phyloP scores from a whole-genome alignment of 345 rosid genomes.

The Gossypium longicalyx region DNA sequence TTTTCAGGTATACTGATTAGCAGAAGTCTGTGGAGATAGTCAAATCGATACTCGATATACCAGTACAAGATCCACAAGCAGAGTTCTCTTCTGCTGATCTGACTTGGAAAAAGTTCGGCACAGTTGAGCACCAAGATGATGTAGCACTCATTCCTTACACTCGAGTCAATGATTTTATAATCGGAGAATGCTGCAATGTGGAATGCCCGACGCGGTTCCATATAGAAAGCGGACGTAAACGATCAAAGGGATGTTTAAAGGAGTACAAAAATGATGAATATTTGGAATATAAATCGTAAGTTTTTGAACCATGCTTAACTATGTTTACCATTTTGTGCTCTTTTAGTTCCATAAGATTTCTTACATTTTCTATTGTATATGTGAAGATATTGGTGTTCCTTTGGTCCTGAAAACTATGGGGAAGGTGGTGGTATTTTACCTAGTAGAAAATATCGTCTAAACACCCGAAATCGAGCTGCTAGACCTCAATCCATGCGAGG shows the following conservation, averaged over 20 bases:
- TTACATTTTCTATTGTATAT: background rate
- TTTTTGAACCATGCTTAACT: background rate
- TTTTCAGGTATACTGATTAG: constrained; percentile 9
- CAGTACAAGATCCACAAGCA: constrained; percentile 60
- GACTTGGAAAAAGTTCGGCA: constrained; percentile 74
- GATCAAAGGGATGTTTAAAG: constrained; percentile 60
- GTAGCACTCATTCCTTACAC: constrained; percentile 73
- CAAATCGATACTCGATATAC: constrained; percentile 49
- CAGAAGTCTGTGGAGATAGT: constrained; percentile 41
- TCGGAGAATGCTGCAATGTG: constrained; percentile 79
- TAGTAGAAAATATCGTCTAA: constrained; percentile 77
- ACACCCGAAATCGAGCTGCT: constrained; percentile 80
- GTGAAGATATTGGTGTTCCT: constrained; percentile 88
- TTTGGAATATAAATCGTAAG: constrained; percentile 79
- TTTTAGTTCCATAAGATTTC: background rate
- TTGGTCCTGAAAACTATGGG: constrained; percentile 97
- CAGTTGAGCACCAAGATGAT: constrained; percentile 69
- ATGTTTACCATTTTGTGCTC: background rate
- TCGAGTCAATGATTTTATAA: constrained; percentile 66
- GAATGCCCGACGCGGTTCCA: constrained; percentile 82
- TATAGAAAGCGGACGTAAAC: constrained; percentile 81
- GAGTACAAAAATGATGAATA: constrained; percentile 74
- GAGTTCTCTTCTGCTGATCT: constrained; percentile 74
- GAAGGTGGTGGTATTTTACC: constrained; percentile 89
- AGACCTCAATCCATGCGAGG: constrained; percentile 99